Percentiles rank a stretch among this genome's conserved stretches.
Evolutionary conservation across 2,329 filamentous ascomycete species (phyloP).

Genomic region (Sporothrix humicola): DNA sequence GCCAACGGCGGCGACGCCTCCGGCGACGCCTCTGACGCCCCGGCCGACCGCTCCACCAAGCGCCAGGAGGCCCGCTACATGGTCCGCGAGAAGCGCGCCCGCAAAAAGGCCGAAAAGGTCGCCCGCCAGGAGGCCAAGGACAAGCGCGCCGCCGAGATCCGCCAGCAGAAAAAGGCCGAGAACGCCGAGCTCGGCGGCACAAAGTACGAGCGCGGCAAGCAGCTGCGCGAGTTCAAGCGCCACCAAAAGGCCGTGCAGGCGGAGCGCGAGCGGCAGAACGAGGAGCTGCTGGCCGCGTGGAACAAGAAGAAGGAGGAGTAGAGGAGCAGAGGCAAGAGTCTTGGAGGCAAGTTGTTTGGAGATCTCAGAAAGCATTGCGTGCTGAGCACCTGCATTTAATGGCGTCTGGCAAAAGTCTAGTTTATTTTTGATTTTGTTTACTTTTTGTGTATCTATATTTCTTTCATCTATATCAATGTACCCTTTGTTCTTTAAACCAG

Average conservation of each 20-base stretch:
- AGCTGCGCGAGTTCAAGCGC: neutral
- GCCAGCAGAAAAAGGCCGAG: neutral
- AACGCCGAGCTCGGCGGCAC: neutral
- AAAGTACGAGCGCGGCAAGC: neutral
- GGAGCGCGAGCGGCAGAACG: constrained; percentile 8
- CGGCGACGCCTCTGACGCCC: neutral
- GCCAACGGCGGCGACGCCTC: neutral
- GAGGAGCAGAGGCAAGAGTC: too few relatives aligned
- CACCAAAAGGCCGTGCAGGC: neutral
- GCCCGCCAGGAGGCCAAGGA: neutral
- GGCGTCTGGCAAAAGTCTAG: too few relatives aligned
- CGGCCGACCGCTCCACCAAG: neutral
- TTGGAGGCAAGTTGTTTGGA: too few relatives aligned
- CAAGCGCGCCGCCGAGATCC: neutral
- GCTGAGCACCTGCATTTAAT: too few relatives aligned
- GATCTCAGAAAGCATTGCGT: too few relatives aligned
- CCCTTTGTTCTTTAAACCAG: too few relatives aligned
- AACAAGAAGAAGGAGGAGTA: neutral
- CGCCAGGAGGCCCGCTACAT: neutral
- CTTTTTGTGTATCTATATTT: too few relatives aligned
- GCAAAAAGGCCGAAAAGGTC: neutral
- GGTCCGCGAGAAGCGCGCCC: neutral
- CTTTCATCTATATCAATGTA: too few relatives aligned
- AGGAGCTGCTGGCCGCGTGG: neutral
- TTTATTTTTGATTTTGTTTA: too few relatives aligned